Base-by-base conservation (phyloP, 2,329 filamentous ascomycete genomes). In the Aspergillaceae sp. region DNA sequence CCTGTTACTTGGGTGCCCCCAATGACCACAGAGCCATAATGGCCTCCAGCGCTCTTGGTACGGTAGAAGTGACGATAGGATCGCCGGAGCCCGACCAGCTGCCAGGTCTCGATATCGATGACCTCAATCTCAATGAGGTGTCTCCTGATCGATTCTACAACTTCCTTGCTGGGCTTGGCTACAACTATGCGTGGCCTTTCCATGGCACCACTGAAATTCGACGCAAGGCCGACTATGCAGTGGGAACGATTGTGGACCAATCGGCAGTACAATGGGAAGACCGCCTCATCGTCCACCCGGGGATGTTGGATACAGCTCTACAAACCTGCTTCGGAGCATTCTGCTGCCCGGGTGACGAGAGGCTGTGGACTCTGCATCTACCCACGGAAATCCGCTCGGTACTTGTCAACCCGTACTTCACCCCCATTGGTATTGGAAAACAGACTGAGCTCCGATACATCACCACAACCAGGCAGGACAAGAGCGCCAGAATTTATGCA, bases 141-240 rank as follows among this genome's bases (percentile, higher is more conserved):
- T 54, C 61, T 8, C 34, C 46, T 1, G 54, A 60, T 7, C 38
- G 48, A 4, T 63, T 62, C 42, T 63, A 65, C 42, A 48, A 48
- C n/a, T 49, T 49, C 4, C 47, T 63, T 2, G 41, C 43, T 0
- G 41, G 56, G 0, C 46, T 59, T 27, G 62, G 61, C 5, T 61
- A 59, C 34, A 52, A 52, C 4, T 65, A 62, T 32, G 52, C 51
- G 1, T 54, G 51, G 2, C 48, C 54, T 7, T 62, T 63, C 49
- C 46, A 47, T 8, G 45, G 51, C 4, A 45, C 61, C 9, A 50
- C 49, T 4, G 41, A 11, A 2, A 29, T 57, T 8, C 47, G 42
- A 8, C 51, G 57, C 11, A 52, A 46, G 7, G 54, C 56, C 46
- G 52, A 58, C 19, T 49, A 54, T 40, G 52, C 56, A 4, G 47